Evolutionary conservation across 1,284 basidiomycete genomes (phyloP).

Genomic region (Fomitopsis schrenkii): DNA sequence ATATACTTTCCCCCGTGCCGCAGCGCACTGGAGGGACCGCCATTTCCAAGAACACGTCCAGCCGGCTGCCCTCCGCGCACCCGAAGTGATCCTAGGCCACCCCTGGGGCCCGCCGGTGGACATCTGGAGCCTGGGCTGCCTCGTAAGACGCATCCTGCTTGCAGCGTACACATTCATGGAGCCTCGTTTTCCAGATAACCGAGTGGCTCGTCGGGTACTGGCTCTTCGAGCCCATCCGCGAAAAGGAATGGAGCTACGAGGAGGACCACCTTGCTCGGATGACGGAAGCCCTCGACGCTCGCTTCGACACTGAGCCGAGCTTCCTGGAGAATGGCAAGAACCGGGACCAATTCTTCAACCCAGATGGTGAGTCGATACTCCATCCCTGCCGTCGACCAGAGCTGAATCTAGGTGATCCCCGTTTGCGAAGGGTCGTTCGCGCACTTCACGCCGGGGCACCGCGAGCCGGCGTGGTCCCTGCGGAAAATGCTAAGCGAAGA

Average conservation of each 20-base stretch:
- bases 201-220: conserved; percentile 11
- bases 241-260: conserved; percentile 6
- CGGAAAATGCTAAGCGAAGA: conserved; percentile 1
- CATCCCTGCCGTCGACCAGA: no score
- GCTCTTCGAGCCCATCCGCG: conserved; percentile 8
- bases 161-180: neutral
- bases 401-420: neutral
- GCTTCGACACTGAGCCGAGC: conserved; percentile 3
- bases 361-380: conserved; percentile 1
- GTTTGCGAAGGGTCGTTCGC: conserved; percentile 2
- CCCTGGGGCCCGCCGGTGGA: conserved; percentile 28
- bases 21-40: conserved; percentile 11
- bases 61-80: conserved; percentile 29
- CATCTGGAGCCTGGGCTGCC: conserved; percentile 35
- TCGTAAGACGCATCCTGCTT: conserved; percentile 17
- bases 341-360: conserved; percentile 8
- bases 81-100: conserved; percentile 32
- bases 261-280: conserved; percentile 11
- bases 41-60: conserved; percentile 23
- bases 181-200: neutral
- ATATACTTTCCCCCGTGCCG: no score
- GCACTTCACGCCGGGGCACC: conserved; percentile 3
- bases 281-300: conserved; percentile 6
- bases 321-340: conserved; percentile 6
- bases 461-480: conserved; percentile 7